Evolutionary conservation across 1,284 basidiomycete genomes (phyloP), one percentile per base, ranked within the genome.

Genomic region (Trametes sp.): DNA sequence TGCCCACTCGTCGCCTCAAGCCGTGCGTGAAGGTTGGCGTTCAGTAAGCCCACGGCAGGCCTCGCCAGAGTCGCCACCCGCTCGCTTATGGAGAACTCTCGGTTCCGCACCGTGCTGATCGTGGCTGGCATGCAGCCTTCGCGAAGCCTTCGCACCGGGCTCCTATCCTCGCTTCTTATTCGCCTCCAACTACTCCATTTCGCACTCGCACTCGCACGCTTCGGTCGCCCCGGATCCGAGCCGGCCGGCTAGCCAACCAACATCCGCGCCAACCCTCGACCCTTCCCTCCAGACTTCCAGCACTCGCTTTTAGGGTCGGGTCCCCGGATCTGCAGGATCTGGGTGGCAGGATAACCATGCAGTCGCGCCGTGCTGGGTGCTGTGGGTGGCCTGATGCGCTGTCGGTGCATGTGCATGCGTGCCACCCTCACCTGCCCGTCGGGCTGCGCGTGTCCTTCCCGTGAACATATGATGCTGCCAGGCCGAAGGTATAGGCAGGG

Each of bases 241-340:
- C 28, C 9, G 29, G 23, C 35, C 51, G 35, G 51, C 5, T 19
- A 16, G 10, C 51, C 23, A 53, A 49, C 48, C 38, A 41, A 14
- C 49, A 16, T 35, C 31, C 31, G 31, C 31, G 45, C 24, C 33
- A 57, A 31, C 56, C 46, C 56, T 57, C 8, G 19, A 26, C 56
- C 56, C 56, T 48, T 51, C 38, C 49, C 49, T 42, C 49, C n/a
- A 33, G 49, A 48, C 36, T 58, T 57, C 55, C 21, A 46, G 21
- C 9, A 9, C 24, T 9, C 2, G 28, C 59, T 60, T 49, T 54
- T 41, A 53, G 44, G 51, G 45, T 49, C 29, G 19, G 14, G 1
- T 48, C 59, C 52, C 52, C 36, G 52, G n/a, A 60, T 60, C 59
- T 60, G 26, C 29, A 16, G 13, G 52, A 60, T 60, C 59, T 60